phyloP scores from a whole-genome alignment of 345 rosid species.

The Geranium rotundifolium region DNA sequence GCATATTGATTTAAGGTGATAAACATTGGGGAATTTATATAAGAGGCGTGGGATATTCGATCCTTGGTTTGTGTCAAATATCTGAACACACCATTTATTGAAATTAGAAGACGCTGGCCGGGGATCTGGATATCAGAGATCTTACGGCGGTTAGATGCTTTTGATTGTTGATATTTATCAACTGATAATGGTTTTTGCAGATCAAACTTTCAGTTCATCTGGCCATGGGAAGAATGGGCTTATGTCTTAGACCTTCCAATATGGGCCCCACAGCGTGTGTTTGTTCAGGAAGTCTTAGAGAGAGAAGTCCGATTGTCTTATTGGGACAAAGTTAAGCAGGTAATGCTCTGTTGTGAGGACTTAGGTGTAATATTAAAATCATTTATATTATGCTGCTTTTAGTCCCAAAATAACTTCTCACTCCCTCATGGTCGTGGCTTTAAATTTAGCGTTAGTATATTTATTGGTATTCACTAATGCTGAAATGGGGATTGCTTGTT shows the following conservation, averaged over 20 bases:
- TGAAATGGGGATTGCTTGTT: no score
- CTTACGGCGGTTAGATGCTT: background rate
- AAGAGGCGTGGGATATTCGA: background rate
- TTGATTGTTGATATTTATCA: background rate
- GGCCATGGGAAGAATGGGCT: conserved; percentile 99
- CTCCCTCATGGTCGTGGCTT: no score
- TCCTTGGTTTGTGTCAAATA: background rate
- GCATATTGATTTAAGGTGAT: no score
- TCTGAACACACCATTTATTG: background rate
- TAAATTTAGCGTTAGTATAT: no score
- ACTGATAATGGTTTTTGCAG: conserved; percentile 25
- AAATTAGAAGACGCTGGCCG: background rate
- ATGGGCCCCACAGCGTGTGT: conserved; percentile 97
- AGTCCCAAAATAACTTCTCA: no score
- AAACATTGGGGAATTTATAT: background rate
- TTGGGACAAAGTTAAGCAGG: conserved; percentile 99
- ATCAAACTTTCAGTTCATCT: conserved; percentile 93
- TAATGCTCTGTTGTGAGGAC: conserved; percentile 10
- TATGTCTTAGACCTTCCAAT: conserved; percentile 87
- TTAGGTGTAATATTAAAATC: background rate
- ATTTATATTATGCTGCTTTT: background rate
- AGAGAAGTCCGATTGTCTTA: conserved; percentile 95
- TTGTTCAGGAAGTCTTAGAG: conserved; percentile 96
- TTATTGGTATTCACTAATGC: no score
- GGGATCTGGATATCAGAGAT: no score